Evolutionary conservation across 768 basidiomycete genomes (phyloP).

Genomic region (Neoboletus magnificus): DNA sequence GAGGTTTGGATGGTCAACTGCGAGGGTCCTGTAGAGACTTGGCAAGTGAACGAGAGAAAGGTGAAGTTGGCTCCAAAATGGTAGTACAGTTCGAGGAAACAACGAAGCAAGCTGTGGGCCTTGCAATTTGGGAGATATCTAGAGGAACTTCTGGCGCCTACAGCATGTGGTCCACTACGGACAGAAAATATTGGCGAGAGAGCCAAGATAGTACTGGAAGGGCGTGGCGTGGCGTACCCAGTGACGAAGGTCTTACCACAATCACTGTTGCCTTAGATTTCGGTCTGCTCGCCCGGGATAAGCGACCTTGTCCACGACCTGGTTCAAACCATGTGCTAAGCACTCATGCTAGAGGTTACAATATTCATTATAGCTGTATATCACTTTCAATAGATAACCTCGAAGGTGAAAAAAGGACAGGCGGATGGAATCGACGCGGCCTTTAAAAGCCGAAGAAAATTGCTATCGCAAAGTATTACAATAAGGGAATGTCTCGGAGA

Average conservation of each 20-base stretch:
- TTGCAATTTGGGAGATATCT: background rate
- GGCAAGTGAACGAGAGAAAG: constrained; percentile 47
- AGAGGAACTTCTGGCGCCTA: background rate
- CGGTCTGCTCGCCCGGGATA: no score
- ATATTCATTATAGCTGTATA: background rate
- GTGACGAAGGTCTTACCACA: no score
- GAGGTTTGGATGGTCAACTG: constrained; percentile 63
- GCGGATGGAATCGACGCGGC: constrained; percentile 12
- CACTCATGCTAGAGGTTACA: background rate
- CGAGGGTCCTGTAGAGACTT: constrained; percentile 56
- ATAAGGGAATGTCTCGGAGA: background rate
- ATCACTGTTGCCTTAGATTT: background rate
- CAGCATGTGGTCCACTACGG: background rate
- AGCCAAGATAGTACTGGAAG: background rate
- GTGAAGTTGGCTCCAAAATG: constrained; percentile 13
- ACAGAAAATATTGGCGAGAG: background rate
- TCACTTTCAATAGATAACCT: background rate
- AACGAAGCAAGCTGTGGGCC: background rate
- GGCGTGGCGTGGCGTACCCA: no score
- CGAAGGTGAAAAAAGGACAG: constrained; percentile 1
- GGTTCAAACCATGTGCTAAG: background rate
- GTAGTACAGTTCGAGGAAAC: background rate
- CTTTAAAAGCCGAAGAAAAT: background rate
- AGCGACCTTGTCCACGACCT: no score
- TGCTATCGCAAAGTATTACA: background rate